Evolutionary conservation across 371 early-diverging fungal species (phyloP), one percentile per base, ranked within the genome.

Genomic region (Apophysomyces ossiformis): DNA sequence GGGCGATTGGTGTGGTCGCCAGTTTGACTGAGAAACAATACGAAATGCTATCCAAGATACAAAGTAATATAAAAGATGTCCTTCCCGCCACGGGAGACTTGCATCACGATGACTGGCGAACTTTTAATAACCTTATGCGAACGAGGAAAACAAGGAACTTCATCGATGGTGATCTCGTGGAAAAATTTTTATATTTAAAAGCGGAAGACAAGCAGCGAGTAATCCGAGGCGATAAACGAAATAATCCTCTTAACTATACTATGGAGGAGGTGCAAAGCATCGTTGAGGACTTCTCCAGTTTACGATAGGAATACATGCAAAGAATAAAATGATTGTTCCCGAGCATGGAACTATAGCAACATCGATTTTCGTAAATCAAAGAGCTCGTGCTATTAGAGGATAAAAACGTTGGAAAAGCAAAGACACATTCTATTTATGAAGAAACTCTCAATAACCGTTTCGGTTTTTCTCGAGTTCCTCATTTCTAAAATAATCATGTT

Each of bases 161-260:
- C 65, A 72, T 97, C 39, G 97, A 98, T 70, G 98, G 98, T 3
- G 97, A 96, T 74, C 66, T 97, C 50, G 81, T 98, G 12, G 95
- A 95, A 72, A 66, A 71, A 60, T 95, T 90, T 60, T 66, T 93
- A 47, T 86, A 90, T 37, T 74, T 95, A 69, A 58, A 75, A 0
- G 63, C 65, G 5, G 77, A 74, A 15, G 78, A 86, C 36, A 74
- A 85, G 71, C 74, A 79, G 57, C 57, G 50, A 37, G 71, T 70
- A 4, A 39, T 66, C 13, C 47, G 60, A 47, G 67, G 63, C 43
- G 57, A 36, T 4, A 41, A 57, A 4, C 41, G 59, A 4, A 63
- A 63, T 13, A 35, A 47, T 5, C 9, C 13, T 6, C 56, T 63
- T 43, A 38, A 37, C 15, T 60, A 37, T 18, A 45, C 36, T 63